Percentiles rank a stretch among this genome's conserved stretches.
These are phyloP conservation scores for Jackrogersella multiformis DNA, from an alignment of 495 filamentous ascomycete genomes.

Conservation along the genomic window DNA sequence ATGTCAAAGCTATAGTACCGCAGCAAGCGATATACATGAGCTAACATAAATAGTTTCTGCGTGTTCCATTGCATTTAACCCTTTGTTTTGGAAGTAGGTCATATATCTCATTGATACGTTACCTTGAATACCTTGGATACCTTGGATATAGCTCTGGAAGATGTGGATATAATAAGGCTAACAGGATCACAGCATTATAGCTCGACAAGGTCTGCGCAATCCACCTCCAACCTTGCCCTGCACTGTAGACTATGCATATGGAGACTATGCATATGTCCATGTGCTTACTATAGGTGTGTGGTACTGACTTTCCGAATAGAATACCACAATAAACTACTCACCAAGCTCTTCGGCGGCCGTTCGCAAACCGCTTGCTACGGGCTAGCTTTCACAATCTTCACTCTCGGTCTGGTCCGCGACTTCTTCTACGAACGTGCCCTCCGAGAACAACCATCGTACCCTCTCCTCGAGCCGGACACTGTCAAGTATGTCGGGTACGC, in stretches of 20 bases:
- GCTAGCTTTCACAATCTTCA: conserved; percentile 89
- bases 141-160: conserved; percentile 7
- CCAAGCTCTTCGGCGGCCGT: conserved; percentile 84
- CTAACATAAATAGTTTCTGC: conserved; percentile 66
- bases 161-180: conserved; percentile 20
- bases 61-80: conserved; percentile 76
- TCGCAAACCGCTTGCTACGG: conserved; percentile 86
- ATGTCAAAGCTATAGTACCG: conserved; percentile 38
- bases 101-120: conserved; percentile 1
- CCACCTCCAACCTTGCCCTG: not conserved
- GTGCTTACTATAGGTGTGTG: not conserved
- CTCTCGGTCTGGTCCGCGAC: conserved; percentile 88
- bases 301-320: conserved; percentile 60
- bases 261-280: not conserved
- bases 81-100: conserved; percentile 83
- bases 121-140: not conserved
- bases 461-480: conserved; percentile 62
- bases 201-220: conserved; percentile 67
- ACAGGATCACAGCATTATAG: conserved; percentile 62
- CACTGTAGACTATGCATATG: not conserved
- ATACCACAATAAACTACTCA: conserved; percentile 89
- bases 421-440: conserved; percentile 76
- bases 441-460: conserved; percentile 78
- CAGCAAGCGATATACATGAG: conserved; percentile 4
- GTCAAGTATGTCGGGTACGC: conserved; percentile 68